Percentiles rank a stretch among this genome's conserved stretches.
These are phyloP conservation scores for Ustilago cynodontis DNA, from an alignment of 1,284 basidiomycete genomes.

Conservation along the genomic window DNA sequence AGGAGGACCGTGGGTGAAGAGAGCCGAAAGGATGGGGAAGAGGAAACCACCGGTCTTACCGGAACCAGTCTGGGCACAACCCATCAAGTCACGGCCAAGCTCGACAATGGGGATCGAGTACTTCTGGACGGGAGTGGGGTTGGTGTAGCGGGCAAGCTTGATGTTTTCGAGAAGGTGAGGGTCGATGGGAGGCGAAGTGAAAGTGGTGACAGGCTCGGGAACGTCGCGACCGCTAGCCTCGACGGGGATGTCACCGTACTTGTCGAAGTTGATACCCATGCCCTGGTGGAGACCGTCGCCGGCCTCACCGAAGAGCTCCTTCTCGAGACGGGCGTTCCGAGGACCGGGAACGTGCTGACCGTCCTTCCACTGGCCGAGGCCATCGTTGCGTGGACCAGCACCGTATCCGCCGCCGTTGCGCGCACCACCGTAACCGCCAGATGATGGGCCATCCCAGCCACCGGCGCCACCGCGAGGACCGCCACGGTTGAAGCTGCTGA, in stretches of 20 bases:
- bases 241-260: slow-evolving; percentile 99
- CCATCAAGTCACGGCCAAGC: slow-evolving; percentile 92
- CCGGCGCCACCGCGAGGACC: slow-evolving; percentile 53
- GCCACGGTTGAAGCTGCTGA: slow-evolving; percentile 59
- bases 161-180: slow-evolving; percentile 96
- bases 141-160: slow-evolving; percentile 88
- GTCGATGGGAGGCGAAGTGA: slow-evolving; percentile 91
- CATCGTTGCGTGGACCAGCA: slow-evolving; percentile 68
- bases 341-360: slow-evolving; percentile 85
- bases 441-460: slow-evolving; percentile 47
- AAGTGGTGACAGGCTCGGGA: slow-evolving; percentile 89
- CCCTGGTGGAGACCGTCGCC: slow-evolving; percentile 80
- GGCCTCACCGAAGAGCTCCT: slow-evolving; percentile 92
- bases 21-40: slow-evolving; percentile 97
- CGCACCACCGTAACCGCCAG: slow-evolving; percentile 53
- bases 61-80: slow-evolving; percentile 99
- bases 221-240: slow-evolving; percentile 96
- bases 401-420: slow-evolving; percentile 49
- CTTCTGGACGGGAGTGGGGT: slow-evolving; percentile 98
- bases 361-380: slow-evolving; percentile 85
- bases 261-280: slow-evolving; percentile 99
- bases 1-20: slow-evolving; percentile 85
- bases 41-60: slow-evolving; percentile 99
- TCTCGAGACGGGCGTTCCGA: slow-evolving; percentile 88
- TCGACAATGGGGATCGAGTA: slow-evolving; percentile 99